Evolutionary conservation across 805 yeast genomes (phyloP).

Genomic region (Teunomyces panamensis): DNA sequence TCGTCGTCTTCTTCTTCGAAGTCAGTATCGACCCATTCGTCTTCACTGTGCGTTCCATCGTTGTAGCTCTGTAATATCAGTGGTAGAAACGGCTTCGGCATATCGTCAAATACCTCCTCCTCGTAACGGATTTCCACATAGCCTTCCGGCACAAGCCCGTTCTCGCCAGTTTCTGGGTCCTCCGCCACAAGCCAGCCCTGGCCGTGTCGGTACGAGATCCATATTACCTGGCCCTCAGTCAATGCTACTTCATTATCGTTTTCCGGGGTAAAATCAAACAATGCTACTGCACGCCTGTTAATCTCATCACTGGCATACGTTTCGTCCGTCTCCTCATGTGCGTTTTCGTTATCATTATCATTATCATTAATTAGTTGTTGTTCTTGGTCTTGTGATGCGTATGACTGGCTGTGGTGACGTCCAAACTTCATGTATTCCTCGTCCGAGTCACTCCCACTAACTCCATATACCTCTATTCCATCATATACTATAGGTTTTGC

Average conservation of each 20-base stretch:
- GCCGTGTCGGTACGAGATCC: conserved; percentile 89
- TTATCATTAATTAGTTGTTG: conserved; percentile 6
- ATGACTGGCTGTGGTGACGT: neutral
- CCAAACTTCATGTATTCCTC: conserved; percentile 5
- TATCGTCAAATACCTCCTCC: conserved; percentile 27
- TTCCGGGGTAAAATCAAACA: conserved; percentile 88
- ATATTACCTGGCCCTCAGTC: conserved; percentile 75
- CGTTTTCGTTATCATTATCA: conserved; percentile 5
- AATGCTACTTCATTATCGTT: conserved; percentile 87
- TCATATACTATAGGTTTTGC: conserved; percentile 13
- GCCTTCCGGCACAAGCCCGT: conserved; percentile 94
- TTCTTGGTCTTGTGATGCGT: conserved; percentile 2
- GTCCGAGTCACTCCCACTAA: conserved; percentile 4
- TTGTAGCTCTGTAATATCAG: conserved; percentile 23
- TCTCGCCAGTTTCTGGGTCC: conserved; percentile 69
- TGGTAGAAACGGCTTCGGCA: conserved; percentile 49
- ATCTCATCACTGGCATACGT: conserved; percentile 29
- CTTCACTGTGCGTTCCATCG: conserved; percentile 15
- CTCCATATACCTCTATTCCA: conserved; percentile 9
- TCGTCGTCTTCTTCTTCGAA: conserved; percentile 22
- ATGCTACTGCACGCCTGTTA: conserved; percentile 68
- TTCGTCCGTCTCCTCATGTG: neutral
- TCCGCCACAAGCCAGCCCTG: conserved; percentile 98
- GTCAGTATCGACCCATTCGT: conserved; percentile 29
- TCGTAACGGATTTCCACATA: conserved; percentile 61